A percentile compares a stretch with the other conserved stretches of the same genome.
Conservation (phyloP, 116 monocot species). For the Zostera marina region DNA sequence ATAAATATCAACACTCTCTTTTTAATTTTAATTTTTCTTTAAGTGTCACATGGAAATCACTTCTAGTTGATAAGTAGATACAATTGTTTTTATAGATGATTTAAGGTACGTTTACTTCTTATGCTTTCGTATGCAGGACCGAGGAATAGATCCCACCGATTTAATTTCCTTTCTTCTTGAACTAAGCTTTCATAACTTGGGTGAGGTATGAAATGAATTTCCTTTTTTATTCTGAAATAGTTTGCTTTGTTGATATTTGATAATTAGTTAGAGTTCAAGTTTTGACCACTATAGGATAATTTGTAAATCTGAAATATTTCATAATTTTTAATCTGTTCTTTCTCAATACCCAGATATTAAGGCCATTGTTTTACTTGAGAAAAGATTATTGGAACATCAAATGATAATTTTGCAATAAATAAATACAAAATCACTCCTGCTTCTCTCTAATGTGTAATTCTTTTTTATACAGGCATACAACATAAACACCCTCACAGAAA, state of each 20-base stretch:
- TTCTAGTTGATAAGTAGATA: neutral
- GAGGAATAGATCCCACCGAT: constrained; percentile 80
- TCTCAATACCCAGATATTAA: no score
- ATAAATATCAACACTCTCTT: neutral
- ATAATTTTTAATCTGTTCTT: no score
- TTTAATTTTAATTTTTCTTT: neutral
- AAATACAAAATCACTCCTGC: no score
- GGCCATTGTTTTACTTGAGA: no score
- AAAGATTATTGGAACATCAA: no score
- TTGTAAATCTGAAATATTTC: no score
- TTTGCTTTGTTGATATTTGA: no score
- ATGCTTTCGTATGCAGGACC: constrained; percentile 40
- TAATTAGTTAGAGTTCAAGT: no score
- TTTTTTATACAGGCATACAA: constrained; percentile 53
- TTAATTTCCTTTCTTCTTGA: constrained; percentile 94
- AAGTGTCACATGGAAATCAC: no score
- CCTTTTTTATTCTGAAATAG: no score
- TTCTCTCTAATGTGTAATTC: neutral
- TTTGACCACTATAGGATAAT: no score
- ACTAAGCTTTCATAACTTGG: constrained; percentile 84
- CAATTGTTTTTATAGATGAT: neutral
- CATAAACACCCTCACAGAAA: constrained; percentile 66
- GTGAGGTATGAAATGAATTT: constrained; percentile 40
- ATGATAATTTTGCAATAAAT: no score
- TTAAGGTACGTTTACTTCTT: neutral